phyloP scores from a whole-genome alignment of 1,284 basidiomycete genomes.

The Pulveroboletus ridleyi region DNA sequence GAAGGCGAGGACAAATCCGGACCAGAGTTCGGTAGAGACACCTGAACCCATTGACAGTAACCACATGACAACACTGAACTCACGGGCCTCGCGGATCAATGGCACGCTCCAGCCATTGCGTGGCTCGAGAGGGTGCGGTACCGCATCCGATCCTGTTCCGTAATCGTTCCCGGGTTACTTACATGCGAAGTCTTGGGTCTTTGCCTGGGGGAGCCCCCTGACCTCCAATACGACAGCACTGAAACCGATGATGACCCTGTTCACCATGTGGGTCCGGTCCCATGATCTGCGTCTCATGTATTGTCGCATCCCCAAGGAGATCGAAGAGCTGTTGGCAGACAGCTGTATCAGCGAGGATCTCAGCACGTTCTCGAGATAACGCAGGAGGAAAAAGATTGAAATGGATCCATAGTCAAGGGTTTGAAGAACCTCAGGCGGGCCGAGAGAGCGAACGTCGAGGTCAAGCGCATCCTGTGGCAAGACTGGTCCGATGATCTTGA shows the following conservation, averaged over 20 bases:
- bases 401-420: too few species aligned
- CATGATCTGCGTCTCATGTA: conserved; percentile 40
- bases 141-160: conserved; percentile 38
- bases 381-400: too few species aligned
- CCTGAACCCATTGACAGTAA: conserved; percentile 16
- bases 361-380: too few species aligned
- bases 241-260: conserved; percentile 40
- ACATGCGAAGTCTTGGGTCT: conserved; percentile 35
- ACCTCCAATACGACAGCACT: conserved; percentile 46
- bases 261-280: conserved; percentile 42
- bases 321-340: too few species aligned
- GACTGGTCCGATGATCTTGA: conserved; percentile 44
- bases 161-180: conserved; percentile 45
- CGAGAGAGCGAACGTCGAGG: conserved; percentile 43
- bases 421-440: conserved; percentile 51
- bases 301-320: too few species aligned
- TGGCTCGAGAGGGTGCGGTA: conserved; percentile 55
- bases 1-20: conserved; percentile 7
- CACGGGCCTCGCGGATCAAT: conserved; percentile 44
- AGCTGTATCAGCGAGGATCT: too few species aligned
- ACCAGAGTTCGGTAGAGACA: conserved; percentile 17
- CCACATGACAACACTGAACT: conserved; percentile 31
- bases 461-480: conserved; percentile 38
- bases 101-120: conserved; percentile 47
- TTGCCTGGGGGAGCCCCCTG: conserved; percentile 52